Evolutionary conservation across 2,329 filamentous ascomycete genomes (phyloP).

Genomic region (Grosmannia huntii): DNA sequence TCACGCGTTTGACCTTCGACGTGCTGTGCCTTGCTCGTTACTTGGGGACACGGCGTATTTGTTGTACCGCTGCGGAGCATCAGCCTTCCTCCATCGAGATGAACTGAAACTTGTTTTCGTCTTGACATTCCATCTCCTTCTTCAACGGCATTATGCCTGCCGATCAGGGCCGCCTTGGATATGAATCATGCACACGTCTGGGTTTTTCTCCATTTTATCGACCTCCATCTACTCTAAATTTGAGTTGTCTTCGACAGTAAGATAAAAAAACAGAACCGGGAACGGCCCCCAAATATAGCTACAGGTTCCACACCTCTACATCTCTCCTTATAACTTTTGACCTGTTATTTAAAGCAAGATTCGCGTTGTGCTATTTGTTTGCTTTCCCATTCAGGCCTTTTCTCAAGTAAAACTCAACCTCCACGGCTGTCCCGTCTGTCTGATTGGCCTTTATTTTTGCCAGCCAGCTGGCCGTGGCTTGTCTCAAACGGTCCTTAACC

Average conservation of each 20-base stretch:
- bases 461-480: conserved; percentile 7
- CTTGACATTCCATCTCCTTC: not conserved
- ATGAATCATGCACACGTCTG: not conserved
- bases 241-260: too few species aligned
- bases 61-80: not conserved
- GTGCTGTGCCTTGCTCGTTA: not conserved
- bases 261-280: not conserved
- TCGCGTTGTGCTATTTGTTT: not conserved
- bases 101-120: not conserved
- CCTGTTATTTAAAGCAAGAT: not conserved
- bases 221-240: too few species aligned
- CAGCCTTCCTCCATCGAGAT: not conserved
- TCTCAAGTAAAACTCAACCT: conserved; percentile 9
- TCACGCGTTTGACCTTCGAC: not conserved
- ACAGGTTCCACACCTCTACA: not conserved
- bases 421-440: not conserved
- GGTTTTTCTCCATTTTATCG: not conserved
- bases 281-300: not conserved
- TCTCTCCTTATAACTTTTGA: not conserved
- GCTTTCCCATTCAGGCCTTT: conserved; percentile 6
- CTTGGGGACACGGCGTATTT: not conserved
- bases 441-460: not conserved
- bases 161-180: not conserved
- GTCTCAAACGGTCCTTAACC: conserved; percentile 6
- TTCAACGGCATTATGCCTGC: not conserved